These are phyloP conservation scores for Oleoguttula mirabilis DNA, from an alignment of 495 filamentous ascomycete species.

Conservation along the genomic window DNA sequence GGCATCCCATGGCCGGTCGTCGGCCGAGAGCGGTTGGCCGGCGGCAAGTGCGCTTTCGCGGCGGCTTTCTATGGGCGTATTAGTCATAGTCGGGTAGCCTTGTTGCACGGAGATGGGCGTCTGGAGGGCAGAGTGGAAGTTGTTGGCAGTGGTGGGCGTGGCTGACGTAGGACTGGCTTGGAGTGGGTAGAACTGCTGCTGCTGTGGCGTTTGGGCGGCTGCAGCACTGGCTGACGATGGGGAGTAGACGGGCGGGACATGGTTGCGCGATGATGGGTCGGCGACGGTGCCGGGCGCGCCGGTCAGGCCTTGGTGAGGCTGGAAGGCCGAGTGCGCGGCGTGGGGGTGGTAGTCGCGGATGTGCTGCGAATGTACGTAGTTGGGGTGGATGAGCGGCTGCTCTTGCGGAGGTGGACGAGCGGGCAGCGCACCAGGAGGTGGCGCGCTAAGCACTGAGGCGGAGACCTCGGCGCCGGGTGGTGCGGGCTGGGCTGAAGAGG, in stretches of 20 bases:
- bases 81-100: constrained; percentile 9
- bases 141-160: constrained; percentile 11
- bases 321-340: constrained; percentile 39
- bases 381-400: constrained; percentile 45
- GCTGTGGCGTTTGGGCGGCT: background rate
- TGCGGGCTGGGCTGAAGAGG: constrained; percentile 13
- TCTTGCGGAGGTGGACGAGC: constrained; percentile 43
- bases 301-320: constrained; percentile 33
- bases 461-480: constrained; percentile 14
- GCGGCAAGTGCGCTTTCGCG: constrained; percentile 4
- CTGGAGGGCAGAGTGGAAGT: constrained; percentile 3
- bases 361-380: constrained; percentile 44
- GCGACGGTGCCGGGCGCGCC: constrained; percentile 34
- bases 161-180: constrained; percentile 1
- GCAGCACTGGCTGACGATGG: background rate
- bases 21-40: constrained; percentile 15
- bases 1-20: constrained; percentile 41
- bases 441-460: background rate
- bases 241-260: constrained; percentile 11
- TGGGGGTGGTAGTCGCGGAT: constrained; percentile 47
- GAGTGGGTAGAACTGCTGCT: no score
- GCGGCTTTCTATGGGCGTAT: constrained; percentile 12
- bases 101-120: constrained; percentile 19
- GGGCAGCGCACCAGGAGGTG: constrained; percentile 34
- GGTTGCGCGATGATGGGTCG: constrained; percentile 9